Evolutionary conservation across 192 early-diverging fungal genomes (phyloP), one percentile per base, ranked within the genome.

Genomic region (Phycomyces blakesleeanus): DNA sequence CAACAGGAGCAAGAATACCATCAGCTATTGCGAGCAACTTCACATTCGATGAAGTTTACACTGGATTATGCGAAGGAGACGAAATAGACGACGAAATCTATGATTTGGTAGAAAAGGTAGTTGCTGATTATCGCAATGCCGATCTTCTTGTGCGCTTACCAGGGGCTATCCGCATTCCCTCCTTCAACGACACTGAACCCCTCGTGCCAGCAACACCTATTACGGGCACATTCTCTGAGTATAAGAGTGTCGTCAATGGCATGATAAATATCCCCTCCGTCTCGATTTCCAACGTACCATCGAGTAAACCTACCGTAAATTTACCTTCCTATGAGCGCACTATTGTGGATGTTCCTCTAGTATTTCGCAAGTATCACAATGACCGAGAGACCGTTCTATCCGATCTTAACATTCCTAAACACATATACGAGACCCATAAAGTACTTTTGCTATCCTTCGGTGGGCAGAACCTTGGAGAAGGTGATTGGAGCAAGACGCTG

Each of bases 21-120:
- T 72, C 85, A 14, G 76, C 71, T 21, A 71, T 86, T 24, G 77
- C 80, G 24, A 81, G 76, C 20, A 86, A 86, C 51, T 86, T 86
- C 54, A 86, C 85, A 0, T 86, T 84, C 71, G 83, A 86, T 58
- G 79, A 80, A 51, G 85, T 82, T 1, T 80, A 82, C 44, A 58
- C 57, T 1, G 80, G 80, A 37, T 59, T 86, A 18, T 71, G 81
- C 22, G 81, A 81, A 50, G 77, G 83, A 0, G 81, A 82, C 60
- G 78, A 66, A 2, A 24, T 84, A 51, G 82, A 83, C 55, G 29
- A 59, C 25, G 72, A 72, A 3, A 80, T 80, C 38, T 57, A 50
- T 25, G 34, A 57, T 8, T 50, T 80, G 47, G 66, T 72, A 27
- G 53, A 80, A 25, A 58, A 72, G 22, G 78, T 81, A 0, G 69